These are phyloP conservation scores for Haberlea rhodopensis DNA, from an alignment of 257 asterid species.

Conservation along the genomic window DNA sequence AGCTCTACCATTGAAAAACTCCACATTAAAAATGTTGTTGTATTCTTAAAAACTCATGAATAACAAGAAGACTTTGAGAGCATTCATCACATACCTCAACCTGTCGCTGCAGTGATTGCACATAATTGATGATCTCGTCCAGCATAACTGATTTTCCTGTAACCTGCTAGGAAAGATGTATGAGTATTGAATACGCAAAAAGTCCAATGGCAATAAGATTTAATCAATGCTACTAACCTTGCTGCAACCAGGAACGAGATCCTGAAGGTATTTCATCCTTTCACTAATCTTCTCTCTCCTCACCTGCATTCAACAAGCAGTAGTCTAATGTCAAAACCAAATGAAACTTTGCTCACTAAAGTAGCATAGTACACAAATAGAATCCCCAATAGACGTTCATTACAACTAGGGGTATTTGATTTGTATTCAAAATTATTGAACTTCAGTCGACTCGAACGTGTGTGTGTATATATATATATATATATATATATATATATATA, in stretches of 20 bases:
- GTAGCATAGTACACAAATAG: neutral
- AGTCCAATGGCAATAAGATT: neutral
- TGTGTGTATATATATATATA: no score
- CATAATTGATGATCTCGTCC: conserved; percentile 95
- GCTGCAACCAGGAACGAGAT: conserved; percentile 98
- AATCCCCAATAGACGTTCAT: neutral
- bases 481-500: no score
- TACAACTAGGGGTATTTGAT: neutral
- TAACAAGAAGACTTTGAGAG: conserved; percentile 6
- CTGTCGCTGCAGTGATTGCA: conserved; percentile 90
- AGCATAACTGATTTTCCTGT: conserved; percentile 99
- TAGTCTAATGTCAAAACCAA: conserved; percentile 19
- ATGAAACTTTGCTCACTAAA: neutral
- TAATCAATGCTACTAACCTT: conserved; percentile 52
- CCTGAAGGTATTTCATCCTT: conserved; percentile 98
- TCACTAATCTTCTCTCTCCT: conserved; percentile 98
- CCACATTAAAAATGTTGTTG: neutral
- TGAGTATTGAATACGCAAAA: conserved; percentile 7
- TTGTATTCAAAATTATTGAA: no score
- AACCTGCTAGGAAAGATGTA: conserved; percentile 47
- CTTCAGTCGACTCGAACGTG: no score
- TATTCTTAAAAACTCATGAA: neutral
- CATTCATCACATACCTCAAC: conserved; percentile 64
- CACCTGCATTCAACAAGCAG: conserved; percentile 44
- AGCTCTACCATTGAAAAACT: neutral